Evolutionary conservation across 2,329 filamentous ascomycete genomes (phyloP).

Genomic region (Colletotrichum sp.): DNA sequence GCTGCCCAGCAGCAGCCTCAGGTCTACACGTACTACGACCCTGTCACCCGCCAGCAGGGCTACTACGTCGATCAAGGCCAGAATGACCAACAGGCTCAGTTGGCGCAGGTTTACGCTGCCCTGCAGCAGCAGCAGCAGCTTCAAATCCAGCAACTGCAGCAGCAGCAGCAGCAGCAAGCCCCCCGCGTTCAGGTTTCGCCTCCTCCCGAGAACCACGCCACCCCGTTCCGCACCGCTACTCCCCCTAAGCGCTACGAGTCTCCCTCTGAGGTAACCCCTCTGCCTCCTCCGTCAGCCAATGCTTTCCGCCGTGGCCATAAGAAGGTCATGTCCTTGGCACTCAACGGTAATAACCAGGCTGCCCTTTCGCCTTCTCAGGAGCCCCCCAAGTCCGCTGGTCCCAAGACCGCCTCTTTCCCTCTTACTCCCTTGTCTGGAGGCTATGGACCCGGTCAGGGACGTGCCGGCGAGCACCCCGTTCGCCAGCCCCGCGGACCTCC

Average conservation of each 20-base stretch:
- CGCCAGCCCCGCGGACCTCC: constrained; percentile 94
- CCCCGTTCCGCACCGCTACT: constrained; percentile 65
- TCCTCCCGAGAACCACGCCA: constrained; percentile 65
- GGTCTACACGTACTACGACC: constrained; percentile 84
- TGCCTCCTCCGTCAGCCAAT: constrained; percentile 87
- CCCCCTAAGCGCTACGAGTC: constrained; percentile 72
- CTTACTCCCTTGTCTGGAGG: constrained; percentile 81
- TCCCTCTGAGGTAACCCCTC: constrained; percentile 70
- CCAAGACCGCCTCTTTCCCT: constrained; percentile 82
- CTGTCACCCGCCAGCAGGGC: constrained; percentile 81
- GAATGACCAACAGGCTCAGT: constrained; percentile 44
- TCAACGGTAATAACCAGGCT: constrained; percentile 51
- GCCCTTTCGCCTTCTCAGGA: constrained; percentile 50
- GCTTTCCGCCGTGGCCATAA: constrained; percentile 94
- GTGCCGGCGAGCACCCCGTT: constrained; percentile 91
- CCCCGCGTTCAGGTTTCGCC: constrained; percentile 85
- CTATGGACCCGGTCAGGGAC: constrained; percentile 91
- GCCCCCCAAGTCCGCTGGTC: constrained; percentile 65
- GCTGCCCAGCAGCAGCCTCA: constrained; percentile 74
- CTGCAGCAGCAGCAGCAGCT: constrained; percentile 43
- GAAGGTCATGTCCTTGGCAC: constrained; percentile 80
- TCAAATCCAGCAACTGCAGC: constrained; percentile 56
- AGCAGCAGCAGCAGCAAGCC: constrained; percentile 59
- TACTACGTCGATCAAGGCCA: constrained; percentile 77
- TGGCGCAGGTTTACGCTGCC: neutral